Percentiles rank a stretch among this genome's conserved stretches.
phyloP scores from a whole-genome alignment of 805 yeast species.

The Yarrowia divulgata region DNA sequence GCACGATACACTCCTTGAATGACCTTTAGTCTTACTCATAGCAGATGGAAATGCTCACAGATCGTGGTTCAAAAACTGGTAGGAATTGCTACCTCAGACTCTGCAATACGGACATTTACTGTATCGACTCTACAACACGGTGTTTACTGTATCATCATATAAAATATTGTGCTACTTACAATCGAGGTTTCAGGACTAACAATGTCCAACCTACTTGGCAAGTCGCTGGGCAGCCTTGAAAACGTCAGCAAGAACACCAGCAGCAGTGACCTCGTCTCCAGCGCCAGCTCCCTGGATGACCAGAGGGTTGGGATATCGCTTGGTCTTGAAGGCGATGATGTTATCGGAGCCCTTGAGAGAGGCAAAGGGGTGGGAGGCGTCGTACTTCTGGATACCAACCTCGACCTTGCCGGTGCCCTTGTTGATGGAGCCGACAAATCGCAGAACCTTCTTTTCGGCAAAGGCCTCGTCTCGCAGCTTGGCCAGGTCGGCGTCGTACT shows the following conservation, averaged over 20 bases:
- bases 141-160: no score
- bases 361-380: constrained; percentile 92
- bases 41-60: no score
- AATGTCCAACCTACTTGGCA: not conserved
- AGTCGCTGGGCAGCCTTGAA: constrained; percentile 90
- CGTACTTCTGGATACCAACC: constrained; percentile 90
- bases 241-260: constrained; percentile 94
- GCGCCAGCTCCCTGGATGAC: constrained; percentile 97
- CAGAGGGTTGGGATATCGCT: constrained; percentile 91
- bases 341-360: constrained; percentile 95
- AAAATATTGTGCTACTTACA: constrained; percentile 4
- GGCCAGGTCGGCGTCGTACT: constrained; percentile 81
- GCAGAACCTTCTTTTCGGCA: constrained; percentile 80
- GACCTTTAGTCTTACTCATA: no score
- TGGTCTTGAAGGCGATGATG: constrained; percentile 88
- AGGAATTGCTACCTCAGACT: not conserved
- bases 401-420: constrained; percentile 67
- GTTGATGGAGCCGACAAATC: constrained; percentile 93
- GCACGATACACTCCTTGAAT: no score
- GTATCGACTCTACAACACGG: no score
- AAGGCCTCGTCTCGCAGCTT: constrained; percentile 81
- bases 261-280: constrained; percentile 78
- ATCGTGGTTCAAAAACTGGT: not conserved
- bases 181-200: not conserved
- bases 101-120: no score